phyloP scores from a whole-genome alignment of 164 flowering plant genomes.

The Aristolochia contorta region DNA sequence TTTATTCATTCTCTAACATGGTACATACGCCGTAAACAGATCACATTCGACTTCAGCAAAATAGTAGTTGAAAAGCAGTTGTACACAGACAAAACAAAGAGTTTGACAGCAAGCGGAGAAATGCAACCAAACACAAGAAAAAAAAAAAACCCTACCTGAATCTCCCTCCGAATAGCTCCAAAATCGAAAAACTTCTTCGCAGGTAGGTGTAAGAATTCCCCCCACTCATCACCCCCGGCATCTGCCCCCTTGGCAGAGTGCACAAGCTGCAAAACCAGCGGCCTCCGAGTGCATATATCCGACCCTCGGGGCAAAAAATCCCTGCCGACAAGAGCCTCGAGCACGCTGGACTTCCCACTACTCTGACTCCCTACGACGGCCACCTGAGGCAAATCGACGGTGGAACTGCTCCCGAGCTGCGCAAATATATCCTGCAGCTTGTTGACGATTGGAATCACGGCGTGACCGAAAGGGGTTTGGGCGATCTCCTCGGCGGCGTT shows the following conservation, averaged over 20 bases:
- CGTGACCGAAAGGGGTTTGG: conserved; percentile 16
- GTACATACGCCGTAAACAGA: too few relatives aligned
- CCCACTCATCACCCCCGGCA: conserved; percentile 60
- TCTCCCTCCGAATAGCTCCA: conserved; percentile 67
- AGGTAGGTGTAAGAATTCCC: conserved; percentile 81
- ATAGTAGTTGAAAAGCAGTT: too few relatives aligned
- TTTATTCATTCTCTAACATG: too few relatives aligned
- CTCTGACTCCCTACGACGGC: conserved; percentile 95
- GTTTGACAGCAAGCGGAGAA: too few relatives aligned
- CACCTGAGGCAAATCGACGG: conserved; percentile 86
- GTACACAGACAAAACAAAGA: too few relatives aligned
- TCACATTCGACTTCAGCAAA: too few relatives aligned
- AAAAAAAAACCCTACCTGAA: conserved; percentile 41
- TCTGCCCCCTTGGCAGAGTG: conserved; percentile 50
- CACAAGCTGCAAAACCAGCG: conserved; percentile 81
- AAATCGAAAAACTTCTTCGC: conserved; percentile 64
- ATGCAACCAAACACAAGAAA: not conserved
- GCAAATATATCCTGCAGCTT: conserved; percentile 92
- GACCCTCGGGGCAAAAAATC: conserved; percentile 82
- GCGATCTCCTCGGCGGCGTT: not conserved
- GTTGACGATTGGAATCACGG: conserved; percentile 87
- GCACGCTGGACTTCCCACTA: conserved; percentile 91
- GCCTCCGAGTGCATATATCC: conserved; percentile 89
- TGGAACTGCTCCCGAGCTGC: conserved; percentile 58
- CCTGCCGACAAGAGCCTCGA: conserved; percentile 88